Base-by-base conservation (phyloP, 2,329 filamentous ascomycete genomes). In the Beauveria caledonica region DNA sequence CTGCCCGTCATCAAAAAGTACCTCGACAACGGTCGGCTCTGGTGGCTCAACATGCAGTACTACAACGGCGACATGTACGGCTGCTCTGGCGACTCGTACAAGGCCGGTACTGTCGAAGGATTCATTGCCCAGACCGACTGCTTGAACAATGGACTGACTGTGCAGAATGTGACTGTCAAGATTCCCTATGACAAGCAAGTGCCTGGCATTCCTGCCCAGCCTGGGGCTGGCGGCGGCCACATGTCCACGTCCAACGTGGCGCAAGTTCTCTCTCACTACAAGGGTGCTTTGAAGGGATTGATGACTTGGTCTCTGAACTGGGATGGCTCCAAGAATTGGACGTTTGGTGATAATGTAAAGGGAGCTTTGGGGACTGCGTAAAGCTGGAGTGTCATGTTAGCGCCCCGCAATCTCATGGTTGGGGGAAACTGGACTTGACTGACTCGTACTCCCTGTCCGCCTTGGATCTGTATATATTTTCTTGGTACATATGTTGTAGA, bases 221-320 rank as follows among this genome's bases (percentile, higher is more conserved):
- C 53, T 7, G 71, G 71, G 1, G 71, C 71, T 42, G 70, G 70
- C 5, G 66, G 67, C 39, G 71, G 71, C 11, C 72, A 73, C 63
- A 71, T 73, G 71, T 58, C 66, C 3, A 64, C 71, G 6, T 60
- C 48, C 46, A 58, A 71, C 44, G 71, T 73, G 19, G 64, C 48
- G 0, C 64, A 72, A 60, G 70, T 69, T 9, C 68, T 66, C 67
- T 65, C 68, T 33, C 66, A 71, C 64, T 73, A 72, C 61, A 65
- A 63, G 39, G 70, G 70, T 9, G 55, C 63, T 21, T 66, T 73
- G 50, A 73, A 72, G 63, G 71, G 71, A 7, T 23, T 73, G 53
- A 73, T 73, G 71, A 72, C 71, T 2, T 73, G 71, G 71, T 73
- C 71, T 8, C 71, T 72, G 62, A 73, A 73, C 66, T 73, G 71